phyloP scores from a whole-genome alignment of 2,329 filamentous ascomycete genomes.

The Coniochaeta ligniaria region DNA sequence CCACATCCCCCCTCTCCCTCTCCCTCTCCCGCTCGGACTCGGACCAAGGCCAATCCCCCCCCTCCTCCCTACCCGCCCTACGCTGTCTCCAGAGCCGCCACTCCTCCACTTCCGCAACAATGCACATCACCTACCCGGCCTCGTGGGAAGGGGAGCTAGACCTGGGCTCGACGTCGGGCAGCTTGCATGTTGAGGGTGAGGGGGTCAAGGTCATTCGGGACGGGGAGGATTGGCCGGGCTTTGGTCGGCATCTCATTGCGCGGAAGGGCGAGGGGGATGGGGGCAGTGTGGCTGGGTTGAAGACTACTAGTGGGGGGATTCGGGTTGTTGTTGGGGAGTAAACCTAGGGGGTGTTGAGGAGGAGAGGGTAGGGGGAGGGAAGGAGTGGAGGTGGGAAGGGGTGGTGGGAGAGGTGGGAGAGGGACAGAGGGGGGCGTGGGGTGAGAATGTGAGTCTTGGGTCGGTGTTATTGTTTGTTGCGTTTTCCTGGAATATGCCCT shows the following conservation, averaged over 20 bases:
- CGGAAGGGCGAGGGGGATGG: slow-evolving; percentile 30
- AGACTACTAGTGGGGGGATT: background rate
- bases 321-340: background rate
- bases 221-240: slow-evolving; percentile 22
- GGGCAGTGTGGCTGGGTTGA: background rate
- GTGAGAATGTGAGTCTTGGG: too few relatives aligned
- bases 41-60: background rate
- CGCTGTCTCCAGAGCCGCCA: slow-evolving; percentile 32
- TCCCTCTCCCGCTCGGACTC: background rate
- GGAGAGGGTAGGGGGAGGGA: background rate
- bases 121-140: slow-evolving; percentile 36
- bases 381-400: background rate
- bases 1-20: background rate
- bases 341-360: background rate
- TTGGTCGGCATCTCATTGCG: slow-evolving; percentile 24
- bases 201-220: slow-evolving; percentile 30
- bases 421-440: background rate
- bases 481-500: too few relatives aligned
- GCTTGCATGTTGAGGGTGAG: slow-evolving; percentile 30
- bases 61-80: slow-evolving; percentile 15
- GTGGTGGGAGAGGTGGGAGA: background rate
- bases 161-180: slow-evolving; percentile 32
- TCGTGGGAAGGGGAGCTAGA: slow-evolving; percentile 41
- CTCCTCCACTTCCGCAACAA: slow-evolving; percentile 33
- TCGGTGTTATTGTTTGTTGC: too few relatives aligned